These are phyloP conservation scores for Leonotis leonurus DNA, from an alignment of 257 asterid genomes.

Conservation along the genomic window DNA sequence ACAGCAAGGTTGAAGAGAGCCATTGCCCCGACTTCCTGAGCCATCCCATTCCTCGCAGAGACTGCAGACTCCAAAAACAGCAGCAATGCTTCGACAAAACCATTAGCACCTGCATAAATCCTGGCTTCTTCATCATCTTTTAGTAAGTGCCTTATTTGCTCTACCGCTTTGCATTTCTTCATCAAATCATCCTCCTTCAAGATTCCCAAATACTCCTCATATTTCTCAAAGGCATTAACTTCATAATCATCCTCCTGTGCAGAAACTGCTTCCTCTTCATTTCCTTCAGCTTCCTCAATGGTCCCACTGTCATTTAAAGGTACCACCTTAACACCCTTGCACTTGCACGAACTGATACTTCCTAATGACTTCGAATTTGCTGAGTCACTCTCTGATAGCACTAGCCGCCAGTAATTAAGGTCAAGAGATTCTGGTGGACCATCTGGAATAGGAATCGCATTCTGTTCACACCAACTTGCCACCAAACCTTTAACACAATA, in stretches of 20 bases:
- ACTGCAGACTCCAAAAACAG: slow-evolving; percentile 68
- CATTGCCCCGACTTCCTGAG: slow-evolving; percentile 94
- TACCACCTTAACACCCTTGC: slow-evolving; percentile 72
- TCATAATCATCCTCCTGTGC: slow-evolving; percentile 43
- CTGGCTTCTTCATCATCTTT: slow-evolving; percentile 97
- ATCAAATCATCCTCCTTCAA: slow-evolving; percentile 51
- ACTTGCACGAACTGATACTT: slow-evolving; percentile 49
- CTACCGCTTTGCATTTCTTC: slow-evolving; percentile 68
- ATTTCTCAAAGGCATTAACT: slow-evolving; percentile 39
- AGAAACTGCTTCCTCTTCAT: slow-evolving; percentile 54
- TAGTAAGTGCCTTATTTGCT: slow-evolving; percentile 70
- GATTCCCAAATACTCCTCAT: slow-evolving; percentile 44
- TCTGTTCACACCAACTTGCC: slow-evolving; percentile 93
- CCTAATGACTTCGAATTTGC: slow-evolving; percentile 57
- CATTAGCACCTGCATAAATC: slow-evolving; percentile 90
- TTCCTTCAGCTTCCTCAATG: slow-evolving; percentile 68
- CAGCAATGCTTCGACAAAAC: slow-evolving; percentile 75
- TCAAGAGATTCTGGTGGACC: slow-evolving; percentile 97
- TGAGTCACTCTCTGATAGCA: slow-evolving; percentile 67
- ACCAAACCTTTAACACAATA: slow-evolving; percentile 95
- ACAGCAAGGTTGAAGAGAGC: slow-evolving; percentile 98
- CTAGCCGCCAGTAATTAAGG: slow-evolving; percentile 97
- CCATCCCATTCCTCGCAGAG: slow-evolving; percentile 45
- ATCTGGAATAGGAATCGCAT: slow-evolving; percentile 69
- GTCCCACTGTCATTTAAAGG: slow-evolving; percentile 74